A percentile compares a stretch with the other conserved stretches of the same genome.
Evolutionary conservation across 176 grass and related monocot genomes (phyloP).

Genomic region (Canna indica): DNA sequence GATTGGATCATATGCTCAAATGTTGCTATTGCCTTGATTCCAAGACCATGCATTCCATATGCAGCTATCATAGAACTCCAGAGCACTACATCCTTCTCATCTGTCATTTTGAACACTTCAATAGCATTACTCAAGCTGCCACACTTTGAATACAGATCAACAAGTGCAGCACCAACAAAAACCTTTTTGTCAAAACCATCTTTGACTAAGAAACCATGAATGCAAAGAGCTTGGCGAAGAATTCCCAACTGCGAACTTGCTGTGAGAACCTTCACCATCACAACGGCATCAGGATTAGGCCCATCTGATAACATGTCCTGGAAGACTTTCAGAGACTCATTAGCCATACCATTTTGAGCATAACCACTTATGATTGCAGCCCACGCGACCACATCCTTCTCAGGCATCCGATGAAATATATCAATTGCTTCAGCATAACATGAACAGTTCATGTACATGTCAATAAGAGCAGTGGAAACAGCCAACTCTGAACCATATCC

Average conservation of each 20-base stretch:
- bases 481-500: conserved; percentile 43
- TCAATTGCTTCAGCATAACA: conserved; percentile 30
- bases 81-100: conserved; percentile 46
- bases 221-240: conserved; percentile 33
- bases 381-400: conserved; percentile 62
- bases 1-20: conserved; percentile 45
- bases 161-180: conserved; percentile 42
- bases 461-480: conserved; percentile 52
- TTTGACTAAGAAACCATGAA: conserved; percentile 50
- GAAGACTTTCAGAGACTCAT: conserved; percentile 32
- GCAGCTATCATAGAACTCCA: conserved; percentile 65
- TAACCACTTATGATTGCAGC: conserved; percentile 46
- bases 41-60: conserved; percentile 66
- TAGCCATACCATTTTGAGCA: conserved; percentile 38
- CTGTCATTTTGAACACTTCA: conserved; percentile 30
- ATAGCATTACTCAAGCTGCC: conserved; percentile 39
- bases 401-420: conserved; percentile 42
- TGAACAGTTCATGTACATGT: conserved; percentile 78
- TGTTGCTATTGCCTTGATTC: conserved; percentile 32
- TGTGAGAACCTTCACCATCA: conserved; percentile 46
- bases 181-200: conserved; percentile 41
- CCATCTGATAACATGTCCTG: conserved; percentile 37
- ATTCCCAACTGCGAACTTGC: conserved; percentile 35
- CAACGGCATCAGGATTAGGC: conserved; percentile 37
- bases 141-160: conserved; percentile 55